Evolutionary conservation across 73 alveolate species (phyloP).

Genomic region (Effrenium voratum): DNA sequence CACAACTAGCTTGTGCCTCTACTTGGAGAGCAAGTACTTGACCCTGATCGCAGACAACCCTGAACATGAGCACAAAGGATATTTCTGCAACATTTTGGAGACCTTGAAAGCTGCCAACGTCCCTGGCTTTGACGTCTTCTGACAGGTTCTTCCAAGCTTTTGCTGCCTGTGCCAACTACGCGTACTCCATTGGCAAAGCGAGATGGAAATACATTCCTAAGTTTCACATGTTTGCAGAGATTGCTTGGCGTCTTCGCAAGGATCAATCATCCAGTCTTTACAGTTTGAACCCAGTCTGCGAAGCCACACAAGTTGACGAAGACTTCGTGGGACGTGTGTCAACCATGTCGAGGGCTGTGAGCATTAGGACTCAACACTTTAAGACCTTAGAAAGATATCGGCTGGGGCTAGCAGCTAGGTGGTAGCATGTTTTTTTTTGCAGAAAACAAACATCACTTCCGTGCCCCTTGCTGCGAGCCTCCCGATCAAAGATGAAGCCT

Average conservation of each 20-base stretch:
- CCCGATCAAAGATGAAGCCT: too few relatives aligned
- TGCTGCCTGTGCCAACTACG: not conserved
- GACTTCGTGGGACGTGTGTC: not conserved
- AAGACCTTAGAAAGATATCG: not conserved
- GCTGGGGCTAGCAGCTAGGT: not conserved
- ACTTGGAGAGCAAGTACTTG: not conserved
- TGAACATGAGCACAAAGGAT: not conserved
- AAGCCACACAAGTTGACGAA: slow-evolving; percentile 4
- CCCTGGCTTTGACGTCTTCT: not conserved
- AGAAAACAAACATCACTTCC: too few relatives aligned
- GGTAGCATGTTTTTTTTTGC: too few relatives aligned
- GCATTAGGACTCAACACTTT: not conserved
- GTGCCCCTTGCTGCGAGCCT: too few relatives aligned
- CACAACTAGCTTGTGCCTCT: not conserved
- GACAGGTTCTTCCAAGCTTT: not conserved
- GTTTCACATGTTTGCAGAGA: not conserved
- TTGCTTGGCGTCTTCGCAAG: not conserved
- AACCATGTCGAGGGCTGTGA: not conserved
- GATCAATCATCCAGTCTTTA: not conserved
- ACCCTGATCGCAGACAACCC: not conserved
- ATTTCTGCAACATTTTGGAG: not conserved
- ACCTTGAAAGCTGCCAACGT: not conserved
- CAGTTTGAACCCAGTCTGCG: not conserved
- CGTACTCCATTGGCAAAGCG: not conserved
- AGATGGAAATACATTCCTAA: slow-evolving; percentile 22